Base-by-base conservation (phyloP, 2,329 filamentous ascomycete genomes). In the Golovinomyces cichoracearum region DNA sequence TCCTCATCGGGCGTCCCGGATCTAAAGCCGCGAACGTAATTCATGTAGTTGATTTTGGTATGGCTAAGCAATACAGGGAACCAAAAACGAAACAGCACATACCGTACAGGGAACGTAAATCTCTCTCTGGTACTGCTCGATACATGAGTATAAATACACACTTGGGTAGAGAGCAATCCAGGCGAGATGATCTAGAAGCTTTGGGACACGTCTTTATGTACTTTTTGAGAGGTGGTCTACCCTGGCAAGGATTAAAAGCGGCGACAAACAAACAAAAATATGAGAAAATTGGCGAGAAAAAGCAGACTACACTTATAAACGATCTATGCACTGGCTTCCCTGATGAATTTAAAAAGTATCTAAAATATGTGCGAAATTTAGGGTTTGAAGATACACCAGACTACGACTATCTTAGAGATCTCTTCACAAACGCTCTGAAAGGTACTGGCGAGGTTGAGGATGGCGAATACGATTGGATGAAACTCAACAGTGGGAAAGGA, bases 101-200 rank as follows among this genome's bases (percentile, higher is more conserved):
- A 57, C 86, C 90, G 12, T 95, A 95, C 64, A 76, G 90, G 60
- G 90, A 95, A 68, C 77, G 90, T 59, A 98, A 98, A 67, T 93
- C 88, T 4, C 70, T 98, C 52, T 95, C 88, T 3, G 90, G 90
- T 53, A 98, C 90, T 50, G 90, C 90, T 53, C 76, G 90, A 63
- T 98, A 98, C 66, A 95, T 95, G 90, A 93, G 84, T 68, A 95
- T 98, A 74, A 98, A 98, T 67, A 98, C 90, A 50, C 90, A 98
- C 71, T 67, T 95, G 55, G 90, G 90, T 48, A 78, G 90, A 51
- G 90, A 98, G 63, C 90, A 98, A 64, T 95, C 88, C 50, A 78
- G 90, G 62, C 74, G 90, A 65, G 90, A 98, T 63, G 90, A 98
- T 63, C 70, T 98, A 51, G 90, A 98, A 66, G 90, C 90, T 13